Conservation (phyloP, 2,329 filamentous ascomycete genomes). For the Trichoderma sp. region DNA sequence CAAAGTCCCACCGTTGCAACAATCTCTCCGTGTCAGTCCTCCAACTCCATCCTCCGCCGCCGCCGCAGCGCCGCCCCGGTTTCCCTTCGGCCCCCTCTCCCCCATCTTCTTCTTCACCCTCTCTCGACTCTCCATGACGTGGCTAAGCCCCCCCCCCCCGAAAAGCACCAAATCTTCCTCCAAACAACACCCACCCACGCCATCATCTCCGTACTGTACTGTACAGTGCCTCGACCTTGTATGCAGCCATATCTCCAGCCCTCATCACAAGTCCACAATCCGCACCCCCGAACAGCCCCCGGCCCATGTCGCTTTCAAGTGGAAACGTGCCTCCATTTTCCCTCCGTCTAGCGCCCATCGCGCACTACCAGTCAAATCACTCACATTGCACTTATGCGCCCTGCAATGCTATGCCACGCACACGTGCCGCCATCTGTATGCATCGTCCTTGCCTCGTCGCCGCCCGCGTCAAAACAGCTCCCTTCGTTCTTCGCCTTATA, state of each 20-base stretch:
- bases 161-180: background rate
- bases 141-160: background rate
- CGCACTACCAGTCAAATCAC: conserved; percentile 14
- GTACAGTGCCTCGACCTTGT: background rate
- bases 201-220: background rate
- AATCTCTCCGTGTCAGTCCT: background rate
- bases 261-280: background rate
- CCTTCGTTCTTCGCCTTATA: background rate
- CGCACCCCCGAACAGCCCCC: background rate
- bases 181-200: background rate
- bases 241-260: background rate
- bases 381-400: conserved; percentile 21
- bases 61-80: conserved; percentile 6
- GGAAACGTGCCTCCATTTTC: background rate
- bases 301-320: background rate
- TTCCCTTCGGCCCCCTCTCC: background rate
- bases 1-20: background rate
- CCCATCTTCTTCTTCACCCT: background rate
- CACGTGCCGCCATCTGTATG: conserved; percentile 22
- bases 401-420: conserved; percentile 23
- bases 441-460: background rate
- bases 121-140: background rate
- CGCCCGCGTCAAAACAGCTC: background rate
- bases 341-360: background rate
- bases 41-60: background rate